Evolutionary conservation across 441 rosid genomes (phyloP), one percentile per base, ranked within the genome.

Genomic region (Jatropha podagrica): DNA sequence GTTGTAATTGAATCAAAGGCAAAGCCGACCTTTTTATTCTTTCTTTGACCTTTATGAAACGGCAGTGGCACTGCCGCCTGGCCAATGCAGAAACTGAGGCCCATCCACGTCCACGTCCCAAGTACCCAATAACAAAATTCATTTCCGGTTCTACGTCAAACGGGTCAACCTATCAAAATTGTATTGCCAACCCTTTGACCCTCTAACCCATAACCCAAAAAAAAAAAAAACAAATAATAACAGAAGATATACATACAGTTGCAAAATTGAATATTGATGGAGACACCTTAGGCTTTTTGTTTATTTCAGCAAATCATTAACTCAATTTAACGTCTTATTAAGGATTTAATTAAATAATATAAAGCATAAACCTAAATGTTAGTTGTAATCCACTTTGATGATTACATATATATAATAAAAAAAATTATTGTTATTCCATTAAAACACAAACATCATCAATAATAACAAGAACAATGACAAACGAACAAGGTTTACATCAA

Each of bases 381-480:
- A 52, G 84, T 71, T 79, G 84, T 69, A 74, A 74, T 55, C 79
- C 84, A 84, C 83, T 77, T 27, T 48, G 74, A 20, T 66, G 51
- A 41, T 62, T 67, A 61, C 5, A 14, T n/a, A 40, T 18, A 48
- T n/a, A 37, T 7, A 11, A 0, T 27, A 40, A 42, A 27, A 18
- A 18, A 66, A 42, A 38, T 60, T 18, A 73, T 17, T 13, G 77
- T 37, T 46, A 41, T 80, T 20, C 68, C 13, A 69, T 64, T 37
- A 69, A 40, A 26, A 60, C 60, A 69, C 73, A n/a, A 17, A 55
- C 51, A 55, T 56, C 49, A 70, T 38, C 60, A 63, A 8, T 63
- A 40, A 27, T 59, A 26, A 69, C 7, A 54, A 76, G 9, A 18
- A 37, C 48, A 70, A 72, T 67, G 75, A 69, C 67, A 73, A 58